Base-by-base conservation (phyloP, 768 basidiomycete genomes). In the Tricholoma matsutake region DNA sequence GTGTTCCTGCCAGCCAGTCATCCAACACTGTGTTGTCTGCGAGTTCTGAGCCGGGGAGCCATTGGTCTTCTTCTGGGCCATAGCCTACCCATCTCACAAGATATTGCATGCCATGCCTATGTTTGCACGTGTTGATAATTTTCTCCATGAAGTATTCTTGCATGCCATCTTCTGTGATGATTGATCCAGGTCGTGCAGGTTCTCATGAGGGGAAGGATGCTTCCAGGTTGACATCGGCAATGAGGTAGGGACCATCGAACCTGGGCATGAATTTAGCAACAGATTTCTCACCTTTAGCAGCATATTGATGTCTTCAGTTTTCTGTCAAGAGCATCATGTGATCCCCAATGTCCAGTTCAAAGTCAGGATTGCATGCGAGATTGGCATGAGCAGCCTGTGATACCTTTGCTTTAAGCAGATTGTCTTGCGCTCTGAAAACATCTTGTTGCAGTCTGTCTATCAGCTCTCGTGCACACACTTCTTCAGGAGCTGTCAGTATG, bases 261-360 rank as follows among this genome's bases (percentile, higher is more conserved):
- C 22, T 25, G 22, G 22, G 22, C 22, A 25, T 25, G 22, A 25
- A 25, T 25, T 25, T 25, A 1, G 22, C 22, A 1, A 25, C 3
- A 1, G 2, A 25, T 25, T 25, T 25, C 22, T 25, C 22, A 25
- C 22, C 22, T 25, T 25, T 25, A 25, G 22, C 22, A 25, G 22
- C 66, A 45, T 70, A 78, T 1, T 71, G 57, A 4, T 57, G 49
- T 0, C 63, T 13, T 0, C 64, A 59, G 25, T 76, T 57, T 0
- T 61, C 54, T 0, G 72, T 76, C 0, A 67, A 69, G 0, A 79
- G 61, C 54, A 74, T 56, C 0, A 79, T 74, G 0, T 20, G 56
- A 22, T 78, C 68, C 22, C 22, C 22, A 25, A 25, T 25, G 3
- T 25, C 22, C 22, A 25, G 22, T 1, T 25, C 22, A 1, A 53